Conservation (phyloP, 306 rosid genomes). For the Elaeagnus macrophylla region DNA sequence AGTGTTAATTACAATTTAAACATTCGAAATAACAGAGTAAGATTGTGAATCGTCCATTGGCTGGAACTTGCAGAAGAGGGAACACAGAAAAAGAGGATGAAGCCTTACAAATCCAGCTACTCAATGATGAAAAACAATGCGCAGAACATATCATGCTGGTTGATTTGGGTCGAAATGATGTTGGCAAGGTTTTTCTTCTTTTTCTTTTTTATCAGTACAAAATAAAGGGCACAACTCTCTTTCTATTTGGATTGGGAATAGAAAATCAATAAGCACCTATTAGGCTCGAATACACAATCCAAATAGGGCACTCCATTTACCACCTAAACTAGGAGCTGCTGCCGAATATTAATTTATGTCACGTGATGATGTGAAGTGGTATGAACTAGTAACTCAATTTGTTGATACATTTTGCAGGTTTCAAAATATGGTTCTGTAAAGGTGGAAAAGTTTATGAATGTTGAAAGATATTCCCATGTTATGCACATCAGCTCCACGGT, state of each 20-base stretch:
- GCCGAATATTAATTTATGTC: too few species aligned
- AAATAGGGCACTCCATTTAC: too few species aligned
- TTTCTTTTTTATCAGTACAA: slow-evolving; percentile 8
- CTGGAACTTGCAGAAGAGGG: slow-evolving; percentile 71
- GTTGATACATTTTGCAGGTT: slow-evolving; percentile 40
- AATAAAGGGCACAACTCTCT: too few species aligned
- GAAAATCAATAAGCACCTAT: too few species aligned
- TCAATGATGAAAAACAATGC: slow-evolving; percentile 60
- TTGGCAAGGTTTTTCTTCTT: slow-evolving; percentile 58
- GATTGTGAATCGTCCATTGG: slow-evolving; percentile 78
- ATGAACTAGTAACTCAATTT: slow-evolving; percentile 19
- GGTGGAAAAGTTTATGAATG: slow-evolving; percentile 67
- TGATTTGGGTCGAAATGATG: slow-evolving; percentile 85
- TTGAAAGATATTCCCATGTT: slow-evolving; percentile 79
- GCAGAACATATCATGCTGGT: slow-evolving; percentile 88
- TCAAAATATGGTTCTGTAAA: slow-evolving; percentile 59
- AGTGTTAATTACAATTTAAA: neutral
- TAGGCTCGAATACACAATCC: too few species aligned
- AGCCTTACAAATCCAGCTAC: slow-evolving; percentile 37
- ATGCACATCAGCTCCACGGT: slow-evolving; percentile 98
- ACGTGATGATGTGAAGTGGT: slow-evolving; percentile 11
- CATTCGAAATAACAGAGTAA: slow-evolving; percentile 37
- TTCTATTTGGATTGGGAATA: neutral
- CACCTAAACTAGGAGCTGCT: too few species aligned
- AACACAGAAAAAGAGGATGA: slow-evolving; percentile 49